Evolutionary conservation across 1,284 basidiomycete species (phyloP).

Genomic region (Pulchroboletus neoregius): DNA sequence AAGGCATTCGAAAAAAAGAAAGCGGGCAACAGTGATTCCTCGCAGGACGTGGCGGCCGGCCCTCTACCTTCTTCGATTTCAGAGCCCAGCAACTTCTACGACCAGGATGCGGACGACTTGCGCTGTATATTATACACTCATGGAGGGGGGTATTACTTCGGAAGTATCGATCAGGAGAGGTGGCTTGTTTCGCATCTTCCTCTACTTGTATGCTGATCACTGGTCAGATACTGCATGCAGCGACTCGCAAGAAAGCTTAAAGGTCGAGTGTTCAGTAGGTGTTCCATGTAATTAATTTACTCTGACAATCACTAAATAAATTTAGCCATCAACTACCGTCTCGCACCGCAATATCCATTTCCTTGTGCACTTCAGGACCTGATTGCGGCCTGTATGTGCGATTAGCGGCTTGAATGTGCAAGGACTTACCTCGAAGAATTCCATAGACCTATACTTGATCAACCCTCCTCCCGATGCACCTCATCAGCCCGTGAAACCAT

Average conservation of each 20-base stretch:
- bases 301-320: conserved; percentile 1
- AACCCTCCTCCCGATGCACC: conserved; percentile 66
- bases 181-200: conserved; percentile 24
- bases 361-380: conserved; percentile 91
- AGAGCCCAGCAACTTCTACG: conserved; percentile 38
- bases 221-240: conserved; percentile 72
- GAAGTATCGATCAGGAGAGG: conserved; percentile 76
- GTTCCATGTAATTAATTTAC: not conserved
- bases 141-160: conserved; percentile 83
- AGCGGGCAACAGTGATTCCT: conserved; percentile 9
- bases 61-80: conserved; percentile 19
- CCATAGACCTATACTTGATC: conserved; percentile 46
- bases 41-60: conserved; percentile 21
- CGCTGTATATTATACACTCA: conserved; percentile 84
- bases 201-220: conserved; percentile 5
- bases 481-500: conserved; percentile 79
- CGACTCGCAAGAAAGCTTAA: conserved; percentile 87
- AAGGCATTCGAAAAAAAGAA: conserved; percentile 44
- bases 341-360: conserved; percentile 94
- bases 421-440: not conserved
- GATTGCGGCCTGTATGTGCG: conserved; percentile 69
- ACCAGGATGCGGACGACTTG: conserved; percentile 79
- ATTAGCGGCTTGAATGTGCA: not conserved
- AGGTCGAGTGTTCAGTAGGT: conserved; percentile 76
- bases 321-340: conserved; percentile 82